Base-by-base conservation (phyloP, 495 filamentous ascomycete genomes). In the Aspergillus conjunctus region DNA sequence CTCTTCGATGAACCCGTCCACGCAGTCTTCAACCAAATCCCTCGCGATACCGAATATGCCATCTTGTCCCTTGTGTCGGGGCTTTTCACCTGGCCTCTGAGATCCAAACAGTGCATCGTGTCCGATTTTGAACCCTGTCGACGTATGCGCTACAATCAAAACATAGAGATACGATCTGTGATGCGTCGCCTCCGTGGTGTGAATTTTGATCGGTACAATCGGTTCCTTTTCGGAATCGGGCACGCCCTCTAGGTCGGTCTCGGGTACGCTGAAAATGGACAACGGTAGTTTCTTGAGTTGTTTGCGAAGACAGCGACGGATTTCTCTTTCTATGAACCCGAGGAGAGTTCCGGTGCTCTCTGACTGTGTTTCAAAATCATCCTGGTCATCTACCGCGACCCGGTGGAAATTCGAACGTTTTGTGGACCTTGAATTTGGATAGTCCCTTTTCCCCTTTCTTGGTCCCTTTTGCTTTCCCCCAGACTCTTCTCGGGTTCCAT, bases 101-200 rank as follows among this genome's bases (percentile, higher is more conserved):
- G 58, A 34, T 7, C 58, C 58, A 30, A 26, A 80, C 4, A 92
- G 77, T 54, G 83, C 79, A 65, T 94, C 91, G 2, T 82, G 68
- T 1, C 87, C 91, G 68, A 92, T 84, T 32, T 82, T 80, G 58
- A 88, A 78, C 3, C 84, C 84, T 0, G 70, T 81, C 0, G 77
- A 76, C 1, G 87, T 90, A 32, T 86, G 81, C 0, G 89, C 91
- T 6, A 94, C 89, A 7, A 93, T 71, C 5, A 95, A 77, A 8
- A 92, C 73, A 50, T 93, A 93, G 7, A 89, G 71, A 11, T 88
- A 82, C 49, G 86, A 81, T 3, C 75, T 78, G 54, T 87, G 79
- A 7, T 77, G 71, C 55, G 85, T 88, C 39, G 86, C 81, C 70
- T 93, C 75, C 0, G 74, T 69, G 3, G 66, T 77, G 41, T 77